These are phyloP conservation scores for Colletotrichum tropicale DNA, from an alignment of 2,329 filamentous ascomycete species.

Conservation along the genomic window DNA sequence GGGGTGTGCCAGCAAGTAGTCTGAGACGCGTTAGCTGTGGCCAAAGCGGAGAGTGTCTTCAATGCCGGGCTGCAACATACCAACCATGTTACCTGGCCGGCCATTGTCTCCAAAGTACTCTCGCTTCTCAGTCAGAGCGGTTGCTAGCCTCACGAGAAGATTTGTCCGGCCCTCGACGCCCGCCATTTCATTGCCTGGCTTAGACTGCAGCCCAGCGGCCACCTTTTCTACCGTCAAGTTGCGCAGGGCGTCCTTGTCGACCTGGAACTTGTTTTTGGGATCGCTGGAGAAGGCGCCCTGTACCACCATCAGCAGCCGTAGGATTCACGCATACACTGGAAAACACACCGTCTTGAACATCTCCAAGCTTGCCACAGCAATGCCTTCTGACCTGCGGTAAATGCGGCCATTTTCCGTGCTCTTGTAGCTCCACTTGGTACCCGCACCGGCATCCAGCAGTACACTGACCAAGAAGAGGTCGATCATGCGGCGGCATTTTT, in stretches of 20 bases:
- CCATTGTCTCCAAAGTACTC: constrained; percentile 86
- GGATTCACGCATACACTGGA: neutral
- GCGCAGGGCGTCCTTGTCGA: constrained; percentile 82
- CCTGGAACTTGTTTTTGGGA: constrained; percentile 80
- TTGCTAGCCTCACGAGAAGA: constrained; percentile 75
- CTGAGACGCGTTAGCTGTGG: constrained; percentile 48
- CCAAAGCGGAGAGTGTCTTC: neutral
- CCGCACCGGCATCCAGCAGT: constrained; percentile 85
- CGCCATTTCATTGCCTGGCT: constrained; percentile 78
- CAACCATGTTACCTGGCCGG: constrained; percentile 92
- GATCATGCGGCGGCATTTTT: constrained; percentile 76
- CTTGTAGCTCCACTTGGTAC: constrained; percentile 90
- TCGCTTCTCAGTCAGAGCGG: constrained; percentile 75
- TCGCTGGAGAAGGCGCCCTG: constrained; percentile 86
- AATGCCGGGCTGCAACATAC: constrained; percentile 50
- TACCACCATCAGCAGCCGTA: neutral
- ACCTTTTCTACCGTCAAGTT: constrained; percentile 76
- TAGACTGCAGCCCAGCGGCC: constrained; percentile 84
- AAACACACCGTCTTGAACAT: constrained; percentile 81
- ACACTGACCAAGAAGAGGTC: constrained; percentile 83
- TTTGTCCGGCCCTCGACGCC: constrained; percentile 85
- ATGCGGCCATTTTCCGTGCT: constrained; percentile 84
- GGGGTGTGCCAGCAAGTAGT: constrained; percentile 91
- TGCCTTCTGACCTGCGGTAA: constrained; percentile 85
- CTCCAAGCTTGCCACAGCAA: constrained; percentile 78